phyloP scores from a whole-genome alignment of 306 rosid species.

The Malus sieversii region DNA sequence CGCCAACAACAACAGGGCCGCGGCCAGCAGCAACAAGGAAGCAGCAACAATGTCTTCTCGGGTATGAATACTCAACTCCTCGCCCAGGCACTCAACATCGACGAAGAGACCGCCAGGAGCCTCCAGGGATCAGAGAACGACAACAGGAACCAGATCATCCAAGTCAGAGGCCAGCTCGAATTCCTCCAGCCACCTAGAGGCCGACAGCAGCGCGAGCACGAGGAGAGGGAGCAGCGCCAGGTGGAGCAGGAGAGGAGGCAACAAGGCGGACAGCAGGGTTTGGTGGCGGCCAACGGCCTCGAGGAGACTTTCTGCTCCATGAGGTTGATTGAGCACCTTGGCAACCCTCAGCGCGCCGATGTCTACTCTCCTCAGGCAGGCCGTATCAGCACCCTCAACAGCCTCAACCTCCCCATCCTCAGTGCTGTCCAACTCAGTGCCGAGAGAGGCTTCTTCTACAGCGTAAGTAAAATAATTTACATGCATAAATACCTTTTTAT shows the following conservation, averaged over 20 bases:
- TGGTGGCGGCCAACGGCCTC: conserved; percentile 2
- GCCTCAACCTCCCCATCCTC: conserved; percentile 22
- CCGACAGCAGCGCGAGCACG: background rate
- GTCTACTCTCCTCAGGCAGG: conserved; percentile 26
- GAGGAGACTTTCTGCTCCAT: conserved; percentile 24
- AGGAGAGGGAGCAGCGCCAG: background rate
- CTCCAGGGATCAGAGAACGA: conserved; percentile 24
- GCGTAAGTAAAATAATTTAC: background rate
- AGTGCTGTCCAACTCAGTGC: conserved; percentile 20
- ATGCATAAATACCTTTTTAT: too few relatives aligned
- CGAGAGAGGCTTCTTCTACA: conserved; percentile 25
- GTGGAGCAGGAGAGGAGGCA: background rate
- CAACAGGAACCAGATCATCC: conserved; percentile 30
- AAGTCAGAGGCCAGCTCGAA: conserved; percentile 24
- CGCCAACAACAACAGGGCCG: background rate
- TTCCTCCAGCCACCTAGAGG: conserved; percentile 33
- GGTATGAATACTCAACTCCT: conserved; percentile 30
- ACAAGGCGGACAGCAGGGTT: background rate
- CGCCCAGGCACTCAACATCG: conserved; percentile 28
- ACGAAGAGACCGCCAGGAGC: conserved; percentile 17
- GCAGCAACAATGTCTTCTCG: conserved; percentile 29
- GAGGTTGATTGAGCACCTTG: conserved; percentile 19
- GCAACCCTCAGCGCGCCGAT: conserved; percentile 13
- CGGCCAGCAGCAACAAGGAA: background rate
- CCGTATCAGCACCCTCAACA: conserved; percentile 19